Evolutionary conservation across 1,139 yeast genomes (phyloP).

Genomic region (Debaryomycetaceae sp.): DNA sequence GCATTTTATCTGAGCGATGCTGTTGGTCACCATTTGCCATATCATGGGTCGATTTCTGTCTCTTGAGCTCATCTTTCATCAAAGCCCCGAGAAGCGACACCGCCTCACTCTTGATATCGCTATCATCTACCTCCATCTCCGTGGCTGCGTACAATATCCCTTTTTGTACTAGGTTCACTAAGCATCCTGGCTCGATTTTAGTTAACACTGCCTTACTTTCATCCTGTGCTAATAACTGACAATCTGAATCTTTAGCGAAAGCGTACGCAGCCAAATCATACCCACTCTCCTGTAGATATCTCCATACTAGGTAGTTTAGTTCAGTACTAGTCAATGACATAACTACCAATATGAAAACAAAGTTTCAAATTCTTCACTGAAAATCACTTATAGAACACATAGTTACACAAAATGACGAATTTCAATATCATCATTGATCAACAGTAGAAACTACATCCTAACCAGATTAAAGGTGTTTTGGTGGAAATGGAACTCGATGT

Average conservation of each 20-base stretch:
- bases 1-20: neutral
- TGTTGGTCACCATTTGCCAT: neutral
- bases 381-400: neutral
- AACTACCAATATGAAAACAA: neutral
- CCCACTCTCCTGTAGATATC: slow-evolving; percentile 89
- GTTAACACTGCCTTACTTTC: slow-evolving; percentile 49
- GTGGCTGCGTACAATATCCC: slow-evolving; percentile 66
- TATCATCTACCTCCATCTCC: slow-evolving; percentile 21
- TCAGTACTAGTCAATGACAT: slow-evolving; percentile 87
- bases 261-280: slow-evolving; percentile 78
- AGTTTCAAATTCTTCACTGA: neutral
- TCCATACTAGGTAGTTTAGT: slow-evolving; percentile 87
- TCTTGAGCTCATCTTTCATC: slow-evolving; percentile 17
- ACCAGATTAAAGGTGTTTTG: neutral
- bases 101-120: slow-evolving; percentile 13
- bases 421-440: neutral
- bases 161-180: slow-evolving; percentile 78
- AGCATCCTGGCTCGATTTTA: slow-evolving; percentile 57
- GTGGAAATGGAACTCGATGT: slow-evolving; percentile 26
- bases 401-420: slow-evolving; percentile 4
- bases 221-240: slow-evolving; percentile 53
- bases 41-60: neutral
- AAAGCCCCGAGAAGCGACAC: slow-evolving; percentile 31
- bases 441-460: neutral
- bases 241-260: slow-evolving; percentile 68